Evolutionary conservation across 2,329 filamentous ascomycete genomes (phyloP).

Genomic region (Blastomyces silverae): DNA sequence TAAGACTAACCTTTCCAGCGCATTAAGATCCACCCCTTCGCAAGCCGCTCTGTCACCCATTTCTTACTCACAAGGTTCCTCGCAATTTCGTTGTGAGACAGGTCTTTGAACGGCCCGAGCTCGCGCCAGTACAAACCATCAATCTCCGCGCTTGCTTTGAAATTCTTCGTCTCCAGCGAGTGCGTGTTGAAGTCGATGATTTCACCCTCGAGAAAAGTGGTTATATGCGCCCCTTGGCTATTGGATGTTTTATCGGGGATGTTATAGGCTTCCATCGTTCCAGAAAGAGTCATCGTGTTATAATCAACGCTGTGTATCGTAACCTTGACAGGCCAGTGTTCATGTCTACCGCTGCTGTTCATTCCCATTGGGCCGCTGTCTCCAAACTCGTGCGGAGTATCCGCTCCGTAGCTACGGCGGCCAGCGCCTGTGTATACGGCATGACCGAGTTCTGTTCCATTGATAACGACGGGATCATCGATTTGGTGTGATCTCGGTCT

Average conservation of each 20-base stretch:
- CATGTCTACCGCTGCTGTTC: conserved; percentile 12
- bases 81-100: conserved; percentile 41
- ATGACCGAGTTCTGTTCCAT: conserved; percentile 31
- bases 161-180: conserved; percentile 44
- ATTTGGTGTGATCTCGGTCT: conserved; percentile 25
- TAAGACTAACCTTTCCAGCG: conserved; percentile 44
- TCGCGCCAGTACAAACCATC: conserved; percentile 46
- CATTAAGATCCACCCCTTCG: conserved; percentile 46
- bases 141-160: conserved; percentile 41
- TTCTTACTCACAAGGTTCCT: conserved; percentile 41
- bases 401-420: conserved; percentile 32
- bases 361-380: conserved; percentile 17
- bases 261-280: conserved; percentile 65
- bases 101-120: conserved; percentile 43
- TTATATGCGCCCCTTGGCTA: conserved; percentile 45
- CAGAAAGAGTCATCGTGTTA: conserved; percentile 55
- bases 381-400: conserved; percentile 25
- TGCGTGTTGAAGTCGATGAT: conserved; percentile 57
- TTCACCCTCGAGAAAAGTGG: conserved; percentile 57
- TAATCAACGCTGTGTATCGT: conserved; percentile 58
- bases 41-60: conserved; percentile 39
- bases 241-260: conserved; percentile 50
- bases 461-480: conserved; percentile 33
- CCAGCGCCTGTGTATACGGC: conserved; percentile 35
- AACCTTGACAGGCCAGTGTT: conserved; percentile 61